phyloP scores from a whole-genome alignment of 768 basidiomycete species.

The Suillus luteus region DNA sequence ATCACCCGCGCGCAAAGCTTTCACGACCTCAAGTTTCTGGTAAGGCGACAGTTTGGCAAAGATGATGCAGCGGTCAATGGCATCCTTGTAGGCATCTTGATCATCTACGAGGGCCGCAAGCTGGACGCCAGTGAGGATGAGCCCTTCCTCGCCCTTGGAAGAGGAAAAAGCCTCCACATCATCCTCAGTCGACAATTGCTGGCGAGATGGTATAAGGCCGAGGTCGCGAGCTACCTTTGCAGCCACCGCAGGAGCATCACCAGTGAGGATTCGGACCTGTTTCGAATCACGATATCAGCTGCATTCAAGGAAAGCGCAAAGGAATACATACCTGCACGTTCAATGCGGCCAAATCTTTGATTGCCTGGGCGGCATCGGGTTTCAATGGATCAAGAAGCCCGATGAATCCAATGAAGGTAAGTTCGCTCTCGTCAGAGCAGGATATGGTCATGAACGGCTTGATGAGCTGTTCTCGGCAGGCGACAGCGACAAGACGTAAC shows the following conservation, averaged over 20 bases:
- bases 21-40: constrained; percentile 36
- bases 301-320: constrained; percentile 11
- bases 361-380: constrained; percentile 34
- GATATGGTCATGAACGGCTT: constrained; percentile 23
- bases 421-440: constrained; percentile 30
- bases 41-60: constrained; percentile 36
- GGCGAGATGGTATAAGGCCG: constrained; percentile 28
- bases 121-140: constrained; percentile 33
- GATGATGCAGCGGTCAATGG: constrained; percentile 33
- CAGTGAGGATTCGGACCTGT: constrained; percentile 39
- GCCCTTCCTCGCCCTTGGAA: constrained; percentile 22
- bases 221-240: constrained; percentile 41
- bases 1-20: constrained; percentile 28
- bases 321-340: constrained; percentile 30
- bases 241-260: constrained; percentile 37
- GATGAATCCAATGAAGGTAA: constrained; percentile 32
- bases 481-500: constrained; percentile 32
- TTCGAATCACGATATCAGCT: background rate
- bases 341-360: constrained; percentile 28
- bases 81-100: constrained; percentile 25
- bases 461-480: constrained; percentile 23
- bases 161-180: constrained; percentile 28
- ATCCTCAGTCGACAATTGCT: background rate
- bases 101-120: constrained; percentile 33
- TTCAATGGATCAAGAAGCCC: constrained; percentile 34